Percentiles rank a stretch among this genome's conserved stretches.
Conservation (phyloP, 1,284 basidiomycete species). For the Ganoderma sinense region DNA sequence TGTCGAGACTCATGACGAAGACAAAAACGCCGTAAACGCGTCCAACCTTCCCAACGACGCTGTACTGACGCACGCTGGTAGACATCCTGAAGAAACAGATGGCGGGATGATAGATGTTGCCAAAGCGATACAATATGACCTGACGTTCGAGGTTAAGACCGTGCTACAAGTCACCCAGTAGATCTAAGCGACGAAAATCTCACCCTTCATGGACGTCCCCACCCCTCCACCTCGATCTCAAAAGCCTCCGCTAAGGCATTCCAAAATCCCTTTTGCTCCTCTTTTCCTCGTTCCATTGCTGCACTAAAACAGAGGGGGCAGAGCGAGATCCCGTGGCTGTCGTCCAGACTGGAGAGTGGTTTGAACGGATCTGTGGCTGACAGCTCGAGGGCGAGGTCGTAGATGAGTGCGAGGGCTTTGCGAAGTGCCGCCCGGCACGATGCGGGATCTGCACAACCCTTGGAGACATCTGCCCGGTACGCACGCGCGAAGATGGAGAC, state of each 20-base stretch:
- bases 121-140: not conserved
- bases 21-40: not conserved
- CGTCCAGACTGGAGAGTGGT: not conserved
- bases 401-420: not conserved
- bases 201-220: not conserved
- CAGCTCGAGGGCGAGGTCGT: not conserved
- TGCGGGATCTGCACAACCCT: not conserved
- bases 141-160: not conserved
- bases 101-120: not conserved
- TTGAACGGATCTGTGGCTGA: slow-evolving; percentile 5
- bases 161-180: not conserved
- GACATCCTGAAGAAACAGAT: not conserved
- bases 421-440: not conserved
- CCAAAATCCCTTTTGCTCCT: slow-evolving; percentile 10
- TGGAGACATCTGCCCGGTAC: not conserved
- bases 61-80: not conserved
- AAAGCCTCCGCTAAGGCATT: not conserved
- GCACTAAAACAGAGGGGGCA: slow-evolving; percentile 8
- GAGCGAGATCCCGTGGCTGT: not conserved
- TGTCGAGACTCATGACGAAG: not conserved
- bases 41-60: too few relatives aligned
- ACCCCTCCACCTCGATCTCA: not conserved
- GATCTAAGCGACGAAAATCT: not conserved
- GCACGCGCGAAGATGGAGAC: slow-evolving; percentile 1
- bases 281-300: not conserved